These are phyloP conservation scores for Coccomyxa sp. DNA, from an alignment of 139 green algal species.

Conservation along the genomic window DNA sequence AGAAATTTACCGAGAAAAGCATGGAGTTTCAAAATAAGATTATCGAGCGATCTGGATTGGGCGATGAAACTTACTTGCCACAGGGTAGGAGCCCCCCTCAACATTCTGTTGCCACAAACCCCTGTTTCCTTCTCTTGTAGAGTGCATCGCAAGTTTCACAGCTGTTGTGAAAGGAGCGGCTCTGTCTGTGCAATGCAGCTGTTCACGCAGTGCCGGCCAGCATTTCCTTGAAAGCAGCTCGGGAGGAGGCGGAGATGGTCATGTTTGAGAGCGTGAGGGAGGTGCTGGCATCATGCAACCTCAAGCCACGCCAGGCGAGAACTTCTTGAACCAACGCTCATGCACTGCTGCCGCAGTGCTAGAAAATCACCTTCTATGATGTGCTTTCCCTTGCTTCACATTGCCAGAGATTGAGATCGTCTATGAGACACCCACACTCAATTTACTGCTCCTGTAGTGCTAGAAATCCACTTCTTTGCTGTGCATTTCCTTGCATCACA, in stretches of 20 bases:
- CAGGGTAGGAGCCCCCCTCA: constrained; percentile 31
- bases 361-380: too few species aligned
- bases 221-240: constrained; percentile 70
- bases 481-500: too few species aligned
- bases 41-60: constrained; percentile 75
- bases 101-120: background rate
- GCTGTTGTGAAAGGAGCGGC: background rate
- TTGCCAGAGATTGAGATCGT: too few species aligned
- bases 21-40: constrained; percentile 93
- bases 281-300: constrained; percentile 47
- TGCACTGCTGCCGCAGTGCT: too few species aligned
- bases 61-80: constrained; percentile 90
- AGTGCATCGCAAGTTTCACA: background rate
- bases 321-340: background rate
- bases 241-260: constrained; percentile 86
- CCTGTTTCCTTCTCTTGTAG: background rate
- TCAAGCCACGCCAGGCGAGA: constrained; percentile 26
- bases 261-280: constrained; percentile 60
- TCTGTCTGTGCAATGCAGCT: constrained; percentile 8
- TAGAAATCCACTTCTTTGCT: too few species aligned
- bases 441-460: too few species aligned
- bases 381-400: too few species aligned
- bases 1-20: constrained; percentile 63
- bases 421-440: too few species aligned
- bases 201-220: constrained; percentile 25